These are phyloP conservation scores for Quercus cerris DNA, from an alignment of 306 rosid genomes.

Conservation along the genomic window DNA sequence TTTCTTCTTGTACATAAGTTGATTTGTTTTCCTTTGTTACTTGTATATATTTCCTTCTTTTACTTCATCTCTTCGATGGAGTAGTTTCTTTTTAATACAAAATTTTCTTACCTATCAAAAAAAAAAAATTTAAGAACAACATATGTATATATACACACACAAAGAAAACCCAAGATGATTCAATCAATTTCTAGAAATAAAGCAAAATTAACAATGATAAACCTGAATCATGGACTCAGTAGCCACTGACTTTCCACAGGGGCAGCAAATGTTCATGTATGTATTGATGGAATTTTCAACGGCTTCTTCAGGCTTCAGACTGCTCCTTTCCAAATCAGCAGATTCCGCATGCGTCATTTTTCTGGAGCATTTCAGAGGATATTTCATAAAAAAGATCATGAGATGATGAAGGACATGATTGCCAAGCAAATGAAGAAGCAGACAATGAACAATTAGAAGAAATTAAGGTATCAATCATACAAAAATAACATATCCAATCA, in stretches of 20 bases:
- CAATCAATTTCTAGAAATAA: background rate
- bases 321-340: background rate
- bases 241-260: background rate
- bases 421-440: background rate
- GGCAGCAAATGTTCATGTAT: background rate
- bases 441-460: background rate
- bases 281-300: background rate
- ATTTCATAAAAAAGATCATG: background rate
- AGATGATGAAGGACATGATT: background rate
- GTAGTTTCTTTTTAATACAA: no score
- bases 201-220: background rate
- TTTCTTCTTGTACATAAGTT: no score
- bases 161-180: background rate
- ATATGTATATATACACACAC: background rate
- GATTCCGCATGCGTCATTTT: background rate
- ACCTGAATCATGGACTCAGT: background rate
- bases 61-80: no score
- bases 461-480: background rate
- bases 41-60: no score
- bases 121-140: background rate
- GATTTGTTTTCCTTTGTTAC: no score
- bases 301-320: background rate
- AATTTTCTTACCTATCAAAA: no score
- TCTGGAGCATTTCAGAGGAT: background rate
- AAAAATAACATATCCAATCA: background rate